Evolutionary conservation across 176 grass and related monocot genomes (phyloP).

Genomic region (Dactylis glomerata): DNA sequence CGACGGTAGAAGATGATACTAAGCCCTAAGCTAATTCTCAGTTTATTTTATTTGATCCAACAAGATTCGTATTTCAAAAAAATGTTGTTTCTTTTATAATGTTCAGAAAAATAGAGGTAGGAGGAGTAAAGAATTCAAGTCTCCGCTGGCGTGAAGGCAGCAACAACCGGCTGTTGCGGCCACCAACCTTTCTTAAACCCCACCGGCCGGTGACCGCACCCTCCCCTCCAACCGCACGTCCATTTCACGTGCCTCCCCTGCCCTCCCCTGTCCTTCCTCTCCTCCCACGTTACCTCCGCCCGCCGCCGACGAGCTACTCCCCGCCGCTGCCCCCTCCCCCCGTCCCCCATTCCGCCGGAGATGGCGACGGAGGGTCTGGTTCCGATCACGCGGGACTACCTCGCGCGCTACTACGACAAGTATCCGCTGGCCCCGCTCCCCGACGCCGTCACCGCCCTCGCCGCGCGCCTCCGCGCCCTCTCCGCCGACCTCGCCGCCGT

Average conservation of each 20-base stretch:
- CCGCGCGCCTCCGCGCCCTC: slow-evolving; percentile 46
- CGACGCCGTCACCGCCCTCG: slow-evolving; percentile 39
- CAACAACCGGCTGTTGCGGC: slow-evolving; percentile 16
- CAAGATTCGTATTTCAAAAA: too few species aligned
- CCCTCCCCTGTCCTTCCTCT: neutral
- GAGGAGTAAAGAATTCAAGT: neutral
- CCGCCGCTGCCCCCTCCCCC: neutral
- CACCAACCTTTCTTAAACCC: neutral
- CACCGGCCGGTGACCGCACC: slow-evolving; percentile 33
- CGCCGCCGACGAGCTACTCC: neutral
- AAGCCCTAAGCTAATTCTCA: too few species aligned
- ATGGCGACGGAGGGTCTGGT: slow-evolving; percentile 81
- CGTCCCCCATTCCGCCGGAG: neutral
- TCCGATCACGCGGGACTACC: slow-evolving; percentile 84
- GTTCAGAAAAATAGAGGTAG: too few species aligned
- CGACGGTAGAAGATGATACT: too few species aligned
- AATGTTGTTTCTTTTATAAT: too few species aligned
- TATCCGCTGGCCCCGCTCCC: slow-evolving; percentile 54
- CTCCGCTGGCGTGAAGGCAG: neutral
- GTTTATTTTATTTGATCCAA: too few species aligned
- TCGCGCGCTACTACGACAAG: slow-evolving; percentile 89
- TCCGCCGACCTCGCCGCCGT: slow-evolving; percentile 47
- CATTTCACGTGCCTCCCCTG: slow-evolving; percentile 9
- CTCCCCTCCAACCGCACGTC: slow-evolving; percentile 2
- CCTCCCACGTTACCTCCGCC: neutral